Conservation (phyloP, 2,329 filamentous ascomycete species). For the Claviceps capensis region DNA sequence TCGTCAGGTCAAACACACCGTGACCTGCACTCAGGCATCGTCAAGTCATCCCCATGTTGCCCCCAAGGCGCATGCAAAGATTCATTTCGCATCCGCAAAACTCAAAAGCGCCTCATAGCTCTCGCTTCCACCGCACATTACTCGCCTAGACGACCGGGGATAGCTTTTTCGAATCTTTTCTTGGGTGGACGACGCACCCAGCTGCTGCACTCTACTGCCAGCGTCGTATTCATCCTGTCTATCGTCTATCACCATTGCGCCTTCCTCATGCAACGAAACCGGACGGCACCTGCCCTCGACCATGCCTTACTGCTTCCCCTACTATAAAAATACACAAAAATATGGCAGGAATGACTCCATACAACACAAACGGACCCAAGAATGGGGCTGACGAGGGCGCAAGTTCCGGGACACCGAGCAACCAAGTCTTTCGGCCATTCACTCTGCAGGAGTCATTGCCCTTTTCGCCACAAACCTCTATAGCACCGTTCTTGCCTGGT, state of each 20-base stretch:
- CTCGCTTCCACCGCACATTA: not conserved
- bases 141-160: not conserved
- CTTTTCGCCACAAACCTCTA: slow-evolving; percentile 71
- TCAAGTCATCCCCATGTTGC: not conserved
- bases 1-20: not conserved
- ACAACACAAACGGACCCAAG: slow-evolving; percentile 17
- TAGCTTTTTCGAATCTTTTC: not conserved
- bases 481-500: slow-evolving; percentile 64
- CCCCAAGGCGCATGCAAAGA: not conserved
- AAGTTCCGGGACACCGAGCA: slow-evolving; percentile 12
- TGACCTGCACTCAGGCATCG: not conserved
- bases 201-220: not conserved
- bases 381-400: slow-evolving; percentile 20
- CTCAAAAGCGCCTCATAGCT: not conserved
- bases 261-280: slow-evolving; percentile 15
- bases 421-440: slow-evolving; percentile 32
- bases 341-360: slow-evolving; percentile 18
- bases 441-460: slow-evolving; percentile 63
- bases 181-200: not conserved
- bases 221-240: slow-evolving; percentile 1
- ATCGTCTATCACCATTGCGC: slow-evolving; percentile 4
- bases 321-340: slow-evolving; percentile 16
- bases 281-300: slow-evolving; percentile 15
- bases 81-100: not conserved
- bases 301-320: slow-evolving; percentile 16